Evolutionary conservation across 2,329 filamentous ascomycete species (phyloP), one percentile per base, ranked within the genome.

Genomic region (Penicillium expansum): DNA sequence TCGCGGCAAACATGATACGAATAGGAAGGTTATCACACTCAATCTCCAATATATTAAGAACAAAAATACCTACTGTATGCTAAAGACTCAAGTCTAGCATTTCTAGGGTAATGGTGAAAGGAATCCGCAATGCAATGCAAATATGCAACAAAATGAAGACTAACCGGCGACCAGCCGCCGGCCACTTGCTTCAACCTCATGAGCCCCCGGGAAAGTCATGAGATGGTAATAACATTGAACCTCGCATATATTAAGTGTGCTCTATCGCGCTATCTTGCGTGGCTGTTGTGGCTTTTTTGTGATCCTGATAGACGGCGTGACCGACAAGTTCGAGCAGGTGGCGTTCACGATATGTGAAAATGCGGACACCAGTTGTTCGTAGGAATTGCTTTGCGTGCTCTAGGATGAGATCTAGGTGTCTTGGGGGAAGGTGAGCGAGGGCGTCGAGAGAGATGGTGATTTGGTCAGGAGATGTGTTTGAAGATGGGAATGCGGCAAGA

Each of bases 341-440:
- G 27, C 65, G 59, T 48, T 68, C 65, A 9, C 65, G 65, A 56
- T 68, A 50, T 13, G 51, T 62, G 35, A 68, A 67, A 5, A 62
- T 27, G 2, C 45, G 35, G 3, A 62, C 56, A 14, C 60, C 66
- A 1, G 59, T 60, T 1, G 33, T 57, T 35, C 27, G 47, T 4
- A 68, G 14, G 9, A 68, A 68, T 1, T 27, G 22, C 11, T 52
- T 48, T 11, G 63, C 55, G 20, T 66, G 62, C 14, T 50, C 24
- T 0, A 59, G 30, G 5, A 63, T 51, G 13, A 33, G 48, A 2
- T 22, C 16, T 16, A 30, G 24, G 27, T 56, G 39, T 2, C 22
- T 43, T 4, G 35, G 7, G 1, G 52, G 58, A 10, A 66, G 52
- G 5, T 32, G 47, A 9, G 62, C 8, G 18, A 69, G 52, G 9